These are phyloP conservation scores for Jasminum sambac DNA, from an alignment of 257 asterid species.

Conservation along the genomic window DNA sequence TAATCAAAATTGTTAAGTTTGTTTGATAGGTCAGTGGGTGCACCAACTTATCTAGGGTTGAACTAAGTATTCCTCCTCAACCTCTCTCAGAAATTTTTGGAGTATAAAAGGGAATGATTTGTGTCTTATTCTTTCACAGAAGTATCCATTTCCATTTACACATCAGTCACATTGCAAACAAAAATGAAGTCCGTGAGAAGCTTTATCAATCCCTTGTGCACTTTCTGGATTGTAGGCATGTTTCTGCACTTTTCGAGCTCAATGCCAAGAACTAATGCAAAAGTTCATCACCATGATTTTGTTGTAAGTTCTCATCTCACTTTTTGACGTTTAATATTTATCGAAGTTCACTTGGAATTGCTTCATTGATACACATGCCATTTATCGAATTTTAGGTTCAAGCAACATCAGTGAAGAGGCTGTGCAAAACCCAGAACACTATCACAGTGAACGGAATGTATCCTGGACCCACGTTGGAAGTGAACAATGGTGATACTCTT, in stretches of 20 bases:
- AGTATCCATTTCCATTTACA: conserved; percentile 5
- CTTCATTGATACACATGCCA: not conserved
- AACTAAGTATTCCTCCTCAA: conserved; percentile 30
- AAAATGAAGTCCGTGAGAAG: conserved; percentile 19
- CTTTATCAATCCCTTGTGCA: conserved; percentile 18
- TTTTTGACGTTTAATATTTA: not conserved
- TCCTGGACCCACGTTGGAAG: conserved; percentile 87
- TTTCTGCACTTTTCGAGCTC: conserved; percentile 34
- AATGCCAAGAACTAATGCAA: conserved; percentile 29
- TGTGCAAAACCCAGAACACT: conserved; percentile 60
- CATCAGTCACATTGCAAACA: not conserved
- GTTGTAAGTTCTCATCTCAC: conserved; percentile 45
- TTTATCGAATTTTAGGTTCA: conserved; percentile 49
- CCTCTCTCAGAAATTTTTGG: conserved; percentile 25
- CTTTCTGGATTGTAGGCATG: conserved; percentile 24
- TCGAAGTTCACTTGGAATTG: not conserved
- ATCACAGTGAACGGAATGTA: conserved; percentile 81
- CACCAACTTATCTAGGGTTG: conserved; percentile 33
- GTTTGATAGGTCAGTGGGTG: conserved; percentile 42
- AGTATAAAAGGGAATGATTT: conserved; percentile 39
- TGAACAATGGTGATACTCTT: conserved; percentile 69
- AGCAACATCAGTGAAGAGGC: conserved; percentile 84
- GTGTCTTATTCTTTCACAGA: conserved; percentile 23
- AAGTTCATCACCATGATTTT: conserved; percentile 47
- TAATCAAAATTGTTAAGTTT: conserved; percentile 25